Evolutionary conservation across 2,329 filamentous ascomycete species (phyloP), one percentile per base, ranked within the genome.

Genomic region (Aspergillus sp.): DNA sequence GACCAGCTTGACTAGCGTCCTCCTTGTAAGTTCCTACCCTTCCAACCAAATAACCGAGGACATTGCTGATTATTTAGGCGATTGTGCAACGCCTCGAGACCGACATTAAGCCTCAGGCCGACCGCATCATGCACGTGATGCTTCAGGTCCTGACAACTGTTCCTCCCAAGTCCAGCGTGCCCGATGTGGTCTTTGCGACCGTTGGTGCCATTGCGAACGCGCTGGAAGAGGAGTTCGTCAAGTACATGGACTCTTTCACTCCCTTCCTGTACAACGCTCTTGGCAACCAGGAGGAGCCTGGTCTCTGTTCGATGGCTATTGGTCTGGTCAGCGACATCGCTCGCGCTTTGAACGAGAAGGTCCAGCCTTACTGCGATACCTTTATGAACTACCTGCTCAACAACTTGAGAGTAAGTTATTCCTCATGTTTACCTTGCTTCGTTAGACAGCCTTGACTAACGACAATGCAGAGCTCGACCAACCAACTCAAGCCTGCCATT

Each of bases 351-450:
- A 90, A 91, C 69, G 87, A 91, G 69, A 89, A 88, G 71, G 89
- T 93, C 66, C 90, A 95, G 75, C 94, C 93, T 52, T 97, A 88
- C 79, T 99, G 94, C 74, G 94, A 99, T 66, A 84, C 86, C 60
- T 96, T 97, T 73, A 99, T 99, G 94, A 99, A 99, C 80, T 89
- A 94, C 70, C 80, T 99, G 53, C 83, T 99, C 57, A 92, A 90
- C 79, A 95, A 96, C 74, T 78, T 99, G 40, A 85, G 89, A 72
- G 87, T 90, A 73, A 59, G 68, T 19, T 7, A 22, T 10, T 51
- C 35, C 3, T 19, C 16, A 35, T 38, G 32, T 50, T 35, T n/a
- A 19, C 26, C 48, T 7, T 4, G 41, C 30, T 45, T 49, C 59
- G 62, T 59, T 61, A 49, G 42, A 17, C 16, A 8, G 19, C 26